phyloP scores from a whole-genome alignment of 768 basidiomycete species.

The Naganishia friedmannii region DNA sequence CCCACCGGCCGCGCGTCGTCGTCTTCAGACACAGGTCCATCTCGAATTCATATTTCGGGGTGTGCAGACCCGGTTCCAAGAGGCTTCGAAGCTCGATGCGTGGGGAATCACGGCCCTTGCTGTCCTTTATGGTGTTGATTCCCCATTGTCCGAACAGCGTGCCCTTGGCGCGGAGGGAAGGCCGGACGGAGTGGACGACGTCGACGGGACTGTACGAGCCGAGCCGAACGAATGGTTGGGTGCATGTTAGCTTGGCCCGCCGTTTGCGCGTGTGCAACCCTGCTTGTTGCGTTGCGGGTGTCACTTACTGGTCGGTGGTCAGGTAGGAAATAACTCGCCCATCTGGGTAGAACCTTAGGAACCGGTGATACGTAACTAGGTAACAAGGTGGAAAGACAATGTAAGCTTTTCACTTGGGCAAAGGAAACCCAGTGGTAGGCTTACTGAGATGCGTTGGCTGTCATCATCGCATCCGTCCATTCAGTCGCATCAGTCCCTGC shows the following conservation, averaged over 20 bases:
- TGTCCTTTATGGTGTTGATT: conserved; percentile 30
- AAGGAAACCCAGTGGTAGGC: not conserved
- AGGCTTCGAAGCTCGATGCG: conserved; percentile 41
- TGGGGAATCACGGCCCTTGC: conserved; percentile 5
- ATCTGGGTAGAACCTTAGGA: conserved; percentile 84
- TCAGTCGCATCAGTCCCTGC: not conserved
- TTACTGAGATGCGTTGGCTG: conserved; percentile 70
- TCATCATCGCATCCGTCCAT: not conserved
- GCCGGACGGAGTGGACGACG: conserved; percentile 72
- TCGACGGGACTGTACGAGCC: conserved; percentile 49
- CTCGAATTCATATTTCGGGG: conserved; percentile 51
- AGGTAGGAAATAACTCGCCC: conserved; percentile 82
- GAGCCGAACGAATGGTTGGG: too few relatives aligned
- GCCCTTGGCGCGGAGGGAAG: conserved; percentile 64
- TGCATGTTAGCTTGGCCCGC: too few relatives aligned
- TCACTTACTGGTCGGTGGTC: conserved; percentile 62
- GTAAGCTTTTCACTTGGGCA: not conserved
- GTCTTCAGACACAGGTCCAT: conserved; percentile 53
- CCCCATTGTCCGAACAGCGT: conserved; percentile 47
- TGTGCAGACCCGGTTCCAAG: conserved; percentile 44
- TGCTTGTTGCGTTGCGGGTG: too few relatives aligned
- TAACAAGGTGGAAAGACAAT: not conserved
- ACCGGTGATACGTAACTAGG: conserved; percentile 80
- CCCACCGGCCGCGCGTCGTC: conserved; percentile 67
- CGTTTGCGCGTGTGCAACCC: too few relatives aligned